Conservation (phyloP, 2,329 filamentous ascomycete species). For the Acarospora socialis region DNA sequence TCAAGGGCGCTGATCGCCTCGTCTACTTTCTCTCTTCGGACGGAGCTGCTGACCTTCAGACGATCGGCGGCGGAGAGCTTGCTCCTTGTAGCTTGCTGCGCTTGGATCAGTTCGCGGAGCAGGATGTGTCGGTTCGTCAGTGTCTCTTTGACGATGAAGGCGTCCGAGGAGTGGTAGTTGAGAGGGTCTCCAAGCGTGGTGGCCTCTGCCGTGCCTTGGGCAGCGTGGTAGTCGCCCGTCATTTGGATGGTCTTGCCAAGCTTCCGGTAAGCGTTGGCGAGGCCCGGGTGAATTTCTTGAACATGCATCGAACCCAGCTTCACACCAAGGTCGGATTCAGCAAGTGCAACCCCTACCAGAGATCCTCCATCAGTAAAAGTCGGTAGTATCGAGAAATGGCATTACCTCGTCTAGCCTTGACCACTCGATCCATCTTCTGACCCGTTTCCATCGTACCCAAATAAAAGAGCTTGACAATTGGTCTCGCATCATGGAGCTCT, state of each 20-base stretch:
- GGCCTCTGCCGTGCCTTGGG: constrained; percentile 90
- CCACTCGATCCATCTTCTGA: constrained; percentile 88
- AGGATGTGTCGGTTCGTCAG: constrained; percentile 95
- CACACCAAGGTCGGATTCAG: constrained; percentile 85
- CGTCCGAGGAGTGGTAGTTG: constrained; percentile 87
- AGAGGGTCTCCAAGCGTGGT: constrained; percentile 88
- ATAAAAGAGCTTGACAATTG: constrained; percentile 90
- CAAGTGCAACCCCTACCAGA: constrained; percentile 62
- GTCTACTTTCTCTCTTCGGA: constrained; percentile 89
- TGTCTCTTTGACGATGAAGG: constrained; percentile 96
- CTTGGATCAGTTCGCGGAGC: constrained; percentile 80
- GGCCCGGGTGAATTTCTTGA: constrained; percentile 78
- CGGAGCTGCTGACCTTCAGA: constrained; percentile 71
- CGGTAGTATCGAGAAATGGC: constrained; percentile 15
- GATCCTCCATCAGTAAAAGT: constrained; percentile 8
- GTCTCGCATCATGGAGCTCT: constrained; percentile 77
- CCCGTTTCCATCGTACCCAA: constrained; percentile 91
- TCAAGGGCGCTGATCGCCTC: constrained; percentile 87
- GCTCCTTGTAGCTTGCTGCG: constrained; percentile 69
- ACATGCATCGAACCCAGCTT: constrained; percentile 76
- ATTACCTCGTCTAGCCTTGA: constrained; percentile 82
- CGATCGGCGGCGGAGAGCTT: constrained; percentile 78
- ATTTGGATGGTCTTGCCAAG: constrained; percentile 87
- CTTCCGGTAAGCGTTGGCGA: constrained; percentile 85
- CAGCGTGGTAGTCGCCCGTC: constrained; percentile 87